phyloP scores from a whole-genome alignment of 345 rosid genomes.

The Pistacia vera region DNA sequence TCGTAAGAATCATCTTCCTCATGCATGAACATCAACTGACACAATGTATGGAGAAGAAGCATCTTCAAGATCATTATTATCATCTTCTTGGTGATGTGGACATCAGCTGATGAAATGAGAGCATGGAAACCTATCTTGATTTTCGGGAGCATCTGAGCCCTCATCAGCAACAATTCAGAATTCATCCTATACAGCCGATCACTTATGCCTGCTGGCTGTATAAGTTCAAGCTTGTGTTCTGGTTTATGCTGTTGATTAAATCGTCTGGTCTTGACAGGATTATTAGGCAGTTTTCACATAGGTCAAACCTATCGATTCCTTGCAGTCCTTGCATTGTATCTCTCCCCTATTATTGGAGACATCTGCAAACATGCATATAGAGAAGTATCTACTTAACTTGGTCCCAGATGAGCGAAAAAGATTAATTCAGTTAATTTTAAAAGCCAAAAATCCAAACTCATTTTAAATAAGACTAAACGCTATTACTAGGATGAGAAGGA shows the following conservation, averaged over 20 bases:
- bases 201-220: not conserved
- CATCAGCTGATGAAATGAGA: conserved; percentile 5
- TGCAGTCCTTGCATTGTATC: conserved; percentile 52
- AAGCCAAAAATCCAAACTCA: not conserved
- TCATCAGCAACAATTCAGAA: conserved; percentile 20
- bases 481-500: not conserved
- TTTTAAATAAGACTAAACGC: not conserved
- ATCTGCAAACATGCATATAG: conserved; percentile 28
- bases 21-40: conserved; percentile 15
- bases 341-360: conserved; percentile 47
- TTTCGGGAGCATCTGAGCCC: conserved; percentile 19
- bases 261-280: conserved; percentile 38
- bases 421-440: not conserved
- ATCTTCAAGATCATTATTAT: conserved; percentile 21
- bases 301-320: conserved; percentile 47
- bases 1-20: conserved; percentile 15
- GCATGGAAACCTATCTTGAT: conserved; percentile 5
- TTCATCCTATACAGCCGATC: not conserved
- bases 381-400: not conserved
- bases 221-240: conserved; percentile 40
- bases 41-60: conserved; percentile 12
- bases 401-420: not conserved
- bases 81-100: conserved; percentile 21
- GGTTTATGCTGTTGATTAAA: conserved; percentile 62
- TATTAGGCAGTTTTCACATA: conserved; percentile 45